Base-by-base conservation (phyloP, 176 grass and related monocot genomes). In the Carex myosuroides region DNA sequence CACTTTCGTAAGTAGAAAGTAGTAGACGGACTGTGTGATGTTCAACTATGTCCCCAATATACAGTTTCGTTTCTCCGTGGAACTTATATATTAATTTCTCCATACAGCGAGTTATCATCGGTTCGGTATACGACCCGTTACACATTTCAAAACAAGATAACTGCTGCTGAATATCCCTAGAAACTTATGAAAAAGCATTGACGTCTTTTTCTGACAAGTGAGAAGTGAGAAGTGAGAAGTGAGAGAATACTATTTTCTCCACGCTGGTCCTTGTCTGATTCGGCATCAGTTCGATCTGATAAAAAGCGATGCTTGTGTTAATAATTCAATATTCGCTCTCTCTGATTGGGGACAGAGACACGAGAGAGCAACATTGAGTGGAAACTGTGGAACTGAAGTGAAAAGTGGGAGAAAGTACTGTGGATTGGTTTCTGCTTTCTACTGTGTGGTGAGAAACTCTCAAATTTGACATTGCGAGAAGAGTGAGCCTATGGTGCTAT, bases 181-280 rank as follows among this genome's bases (percentile, higher is more conserved):
- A 55, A 29, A 66, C 8, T 50, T 50, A 13, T 65, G 6, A 53
- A 8, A 13, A 52, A 33, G 30, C 35, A 54, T 65, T 67, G 56
- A 67, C 60, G 80, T 82, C 18, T 0, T 44, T 50, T n/a, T 52
- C 59, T 22, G 41, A 50, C 2, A 59, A 39, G 65, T 68, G 33
- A 41, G 65, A 69, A 1, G 37, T 22, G 41, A 50, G 6, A 59
- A 39, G 65, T 68, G 33, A 41, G 65, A 69, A 1, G 37, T 39
- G 37, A 39, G 37, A 39, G 42, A 50, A 52, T 74, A 74, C 41
- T 52, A 24, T 18, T 58, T 9, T 54, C 21, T 24, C 80, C 60
- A 61, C 78, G 30, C 30, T 3, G 59, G 56, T 64, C 79, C 16
- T 82, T 65, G 41, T 68, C 80, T 46, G 60, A 83, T 68, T 52